Evolutionary conservation across 164 flowering plant species (phyloP).

Genomic region (Cinnamomum chago): DNA sequence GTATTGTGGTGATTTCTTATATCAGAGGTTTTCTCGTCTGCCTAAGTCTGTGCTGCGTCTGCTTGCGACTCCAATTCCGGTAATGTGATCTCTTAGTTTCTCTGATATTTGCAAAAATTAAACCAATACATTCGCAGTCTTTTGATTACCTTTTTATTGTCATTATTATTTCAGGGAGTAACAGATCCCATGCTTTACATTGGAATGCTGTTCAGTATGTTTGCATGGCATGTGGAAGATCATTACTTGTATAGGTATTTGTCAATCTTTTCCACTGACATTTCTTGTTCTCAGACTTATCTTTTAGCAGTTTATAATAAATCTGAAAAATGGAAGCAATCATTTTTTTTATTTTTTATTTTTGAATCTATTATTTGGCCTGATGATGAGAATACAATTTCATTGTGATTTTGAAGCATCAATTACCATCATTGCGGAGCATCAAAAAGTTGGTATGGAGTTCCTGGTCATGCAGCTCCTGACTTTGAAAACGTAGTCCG

Average conservation of each 20-base stretch:
- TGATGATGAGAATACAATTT: background rate
- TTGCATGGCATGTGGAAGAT: conserved; percentile 99
- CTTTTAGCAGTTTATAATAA: background rate
- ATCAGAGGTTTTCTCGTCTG: conserved; percentile 74
- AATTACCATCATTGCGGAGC: conserved; percentile 98
- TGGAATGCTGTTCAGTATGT: conserved; percentile 97
- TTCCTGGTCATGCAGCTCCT: conserved; percentile 88
- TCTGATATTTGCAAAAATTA: background rate
- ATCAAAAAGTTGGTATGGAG: conserved; percentile 97
- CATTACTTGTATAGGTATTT: conserved; percentile 89
- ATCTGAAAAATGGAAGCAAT: too few species aligned
- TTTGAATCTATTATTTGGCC: background rate
- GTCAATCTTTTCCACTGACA: background rate
- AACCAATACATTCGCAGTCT: background rate
- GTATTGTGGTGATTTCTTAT: too few species aligned
- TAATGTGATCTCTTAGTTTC: conserved; percentile 18
- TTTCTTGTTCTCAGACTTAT: background rate
- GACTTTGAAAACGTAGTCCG: conserved; percentile 78
- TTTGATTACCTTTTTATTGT: background rate
- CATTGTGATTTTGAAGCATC: conserved; percentile 44
- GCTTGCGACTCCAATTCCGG: conserved; percentile 74
- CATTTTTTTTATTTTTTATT: too few species aligned
- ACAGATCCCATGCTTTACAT: conserved; percentile 99
- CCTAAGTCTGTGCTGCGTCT: conserved; percentile 79
- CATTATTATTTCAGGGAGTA: conserved; percentile 64